Percentiles rank a stretch among this genome's conserved stretches.
Conservation (phyloP, 1,284 basidiomycete genomes). For the Mycena citricolor region DNA sequence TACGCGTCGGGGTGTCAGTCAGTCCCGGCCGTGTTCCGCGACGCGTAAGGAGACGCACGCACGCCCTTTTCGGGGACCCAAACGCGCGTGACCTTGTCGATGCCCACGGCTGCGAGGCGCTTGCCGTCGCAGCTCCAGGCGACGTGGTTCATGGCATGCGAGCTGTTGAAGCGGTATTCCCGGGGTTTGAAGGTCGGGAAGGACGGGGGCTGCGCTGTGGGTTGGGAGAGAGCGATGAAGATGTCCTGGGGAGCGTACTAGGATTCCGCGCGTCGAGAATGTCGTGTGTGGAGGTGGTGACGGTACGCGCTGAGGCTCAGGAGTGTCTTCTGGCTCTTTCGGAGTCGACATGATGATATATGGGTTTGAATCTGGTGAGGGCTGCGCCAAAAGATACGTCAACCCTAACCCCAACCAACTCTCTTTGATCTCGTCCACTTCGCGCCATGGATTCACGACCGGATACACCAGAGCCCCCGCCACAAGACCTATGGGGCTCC, state of each 20-base stretch:
- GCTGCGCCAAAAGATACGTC: too few species aligned
- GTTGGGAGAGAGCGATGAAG: conserved; percentile 22
- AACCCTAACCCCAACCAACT: too few species aligned
- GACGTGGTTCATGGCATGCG: conserved; percentile 68
- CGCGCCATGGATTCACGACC: conserved; percentile 46
- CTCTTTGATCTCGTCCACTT: neutral
- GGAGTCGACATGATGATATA: too few species aligned
- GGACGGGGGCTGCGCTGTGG: conserved; percentile 55
- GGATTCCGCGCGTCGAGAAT: conserved; percentile 64
- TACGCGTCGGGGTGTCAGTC: conserved; percentile 35
- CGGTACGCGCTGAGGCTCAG: conserved; percentile 64
- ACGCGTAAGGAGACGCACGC: conserved; percentile 30
- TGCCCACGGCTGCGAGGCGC: conserved; percentile 72
- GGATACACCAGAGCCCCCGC: conserved; percentile 65
- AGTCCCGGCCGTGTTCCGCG: conserved; percentile 41
- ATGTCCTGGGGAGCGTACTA: conserved; percentile 49
- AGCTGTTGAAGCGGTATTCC: conserved; percentile 64
- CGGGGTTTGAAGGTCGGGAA: conserved; percentile 77
- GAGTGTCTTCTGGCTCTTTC: conserved; percentile 58
- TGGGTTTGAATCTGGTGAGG: too few species aligned
- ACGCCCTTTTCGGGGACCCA: conserved; percentile 78
- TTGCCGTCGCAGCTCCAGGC: conserved; percentile 82
- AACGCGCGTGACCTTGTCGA: conserved; percentile 72
- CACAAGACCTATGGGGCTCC: conserved; percentile 86
- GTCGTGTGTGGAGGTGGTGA: conserved; percentile 72